Evolutionary conservation across 805 yeast species (phyloP).

Genomic region (Saccharomycopsis babjevae): DNA sequence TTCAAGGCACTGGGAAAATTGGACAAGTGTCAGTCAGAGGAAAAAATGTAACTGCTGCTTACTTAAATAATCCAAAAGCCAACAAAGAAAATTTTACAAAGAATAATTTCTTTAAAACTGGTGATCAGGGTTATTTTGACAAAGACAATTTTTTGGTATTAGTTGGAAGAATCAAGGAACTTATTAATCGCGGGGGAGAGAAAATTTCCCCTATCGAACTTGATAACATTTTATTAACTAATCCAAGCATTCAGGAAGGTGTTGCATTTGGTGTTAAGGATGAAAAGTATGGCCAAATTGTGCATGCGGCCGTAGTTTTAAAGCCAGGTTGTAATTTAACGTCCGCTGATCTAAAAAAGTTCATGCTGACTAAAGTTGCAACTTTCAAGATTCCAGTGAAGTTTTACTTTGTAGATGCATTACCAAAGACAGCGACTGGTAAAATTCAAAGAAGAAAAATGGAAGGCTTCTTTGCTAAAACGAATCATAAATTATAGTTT

Average conservation of each 20-base stretch:
- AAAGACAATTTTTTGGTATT: conserved; percentile 47
- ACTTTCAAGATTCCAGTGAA: conserved; percentile 51
- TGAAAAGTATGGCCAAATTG: conserved; percentile 59
- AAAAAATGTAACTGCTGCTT: conserved; percentile 59
- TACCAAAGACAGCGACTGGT: conserved; percentile 74
- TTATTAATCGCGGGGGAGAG: conserved; percentile 72
- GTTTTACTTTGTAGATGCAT: conserved; percentile 45
- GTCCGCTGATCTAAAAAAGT: conserved; percentile 37
- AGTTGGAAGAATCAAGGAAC: conserved; percentile 65
- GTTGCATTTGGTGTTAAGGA: conserved; percentile 63
- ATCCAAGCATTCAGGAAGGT: conserved; percentile 58
- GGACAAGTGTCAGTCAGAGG: conserved; percentile 70
- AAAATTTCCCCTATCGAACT: conserved; percentile 66
- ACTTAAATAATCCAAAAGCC: conserved; percentile 62
- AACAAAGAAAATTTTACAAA: conserved; percentile 55
- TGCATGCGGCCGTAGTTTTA: conserved; percentile 58
- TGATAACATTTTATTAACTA: conserved; percentile 49
- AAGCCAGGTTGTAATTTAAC: conserved; percentile 30
- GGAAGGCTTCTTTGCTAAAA: conserved; percentile 39
- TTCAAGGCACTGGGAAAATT: conserved; percentile 38
- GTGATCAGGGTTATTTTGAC: conserved; percentile 63
- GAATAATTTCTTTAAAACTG: conserved; percentile 59
- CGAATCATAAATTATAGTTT: conserved; percentile 24
- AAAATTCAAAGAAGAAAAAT: conserved; percentile 62
- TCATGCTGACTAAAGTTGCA: conserved; percentile 37